Conservation (phyloP, 2,329 filamentous ascomycete genomes). For the Emergomyces pasteurianus region DNA sequence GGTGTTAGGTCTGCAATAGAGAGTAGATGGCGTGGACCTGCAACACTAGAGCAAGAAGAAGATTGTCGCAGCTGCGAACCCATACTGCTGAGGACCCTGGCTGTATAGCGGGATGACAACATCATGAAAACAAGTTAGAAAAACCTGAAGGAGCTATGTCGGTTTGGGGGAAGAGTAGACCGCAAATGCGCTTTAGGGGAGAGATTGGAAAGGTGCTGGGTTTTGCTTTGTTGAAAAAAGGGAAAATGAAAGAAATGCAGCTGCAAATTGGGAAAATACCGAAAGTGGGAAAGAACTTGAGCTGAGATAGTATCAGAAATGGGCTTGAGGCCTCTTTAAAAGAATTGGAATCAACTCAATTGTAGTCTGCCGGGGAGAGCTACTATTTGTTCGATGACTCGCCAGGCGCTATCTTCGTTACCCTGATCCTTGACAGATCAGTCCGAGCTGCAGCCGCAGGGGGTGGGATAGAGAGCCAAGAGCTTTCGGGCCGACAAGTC, state of each 20-base stretch:
- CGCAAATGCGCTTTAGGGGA: neutral
- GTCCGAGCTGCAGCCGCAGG: neutral
- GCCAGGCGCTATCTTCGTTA: neutral
- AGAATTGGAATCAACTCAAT: neutral
- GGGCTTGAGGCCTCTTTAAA: neutral
- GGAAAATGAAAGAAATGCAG: neutral
- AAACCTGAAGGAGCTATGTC: neutral
- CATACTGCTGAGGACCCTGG: conserved; percentile 12
- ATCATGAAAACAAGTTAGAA: conserved; percentile 2
- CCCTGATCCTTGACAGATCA: neutral
- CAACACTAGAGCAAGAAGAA: conserved; percentile 18
- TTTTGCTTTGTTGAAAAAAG: neutral
- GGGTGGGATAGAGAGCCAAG: neutral
- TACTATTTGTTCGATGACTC: neutral
- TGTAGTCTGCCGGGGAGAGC: neutral
- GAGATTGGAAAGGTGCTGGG: neutral
- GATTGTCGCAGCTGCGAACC: conserved; percentile 22
- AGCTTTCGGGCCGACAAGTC: neutral
- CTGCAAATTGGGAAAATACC: neutral
- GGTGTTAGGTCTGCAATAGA: conserved; percentile 79
- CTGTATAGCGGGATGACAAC: conserved; percentile 6
- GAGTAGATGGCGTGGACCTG: conserved; percentile 66
- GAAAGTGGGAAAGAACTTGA: neutral
- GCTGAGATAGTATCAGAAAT: neutral
- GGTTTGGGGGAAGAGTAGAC: neutral